Evolutionary conservation across 768 basidiomycete species (phyloP).

Genomic region (Arthromyces matolae): DNA sequence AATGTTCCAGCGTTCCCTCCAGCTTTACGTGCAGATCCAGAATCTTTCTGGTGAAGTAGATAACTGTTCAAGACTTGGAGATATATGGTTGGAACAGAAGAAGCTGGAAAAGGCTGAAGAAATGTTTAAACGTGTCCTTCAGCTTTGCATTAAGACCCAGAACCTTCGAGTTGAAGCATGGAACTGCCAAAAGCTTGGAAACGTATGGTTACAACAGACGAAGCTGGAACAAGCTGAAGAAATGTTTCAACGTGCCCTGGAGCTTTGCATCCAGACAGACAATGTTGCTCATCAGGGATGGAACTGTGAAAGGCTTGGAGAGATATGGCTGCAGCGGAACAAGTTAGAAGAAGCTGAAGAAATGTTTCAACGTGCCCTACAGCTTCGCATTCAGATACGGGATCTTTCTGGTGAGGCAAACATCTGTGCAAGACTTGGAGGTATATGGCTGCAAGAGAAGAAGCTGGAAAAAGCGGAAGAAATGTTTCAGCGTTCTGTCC

Average conservation of each 20-base stretch:
- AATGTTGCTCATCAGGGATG: conserved; percentile 4
- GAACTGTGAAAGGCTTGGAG: conserved; percentile 12
- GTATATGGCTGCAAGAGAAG: neutral
- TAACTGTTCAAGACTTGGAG: neutral
- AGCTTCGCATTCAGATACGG: conserved; percentile 12
- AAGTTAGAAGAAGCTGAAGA: conserved; percentile 14
- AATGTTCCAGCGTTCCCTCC: conserved; percentile 14
- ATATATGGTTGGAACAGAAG: neutral
- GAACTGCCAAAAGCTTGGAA: neutral
- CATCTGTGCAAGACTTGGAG: neutral
- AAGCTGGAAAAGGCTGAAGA: neutral
- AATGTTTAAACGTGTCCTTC: too few relatives aligned
- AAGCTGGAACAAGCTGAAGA: neutral
- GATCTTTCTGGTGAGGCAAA: conserved; percentile 1
- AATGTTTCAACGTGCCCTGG: neutral
- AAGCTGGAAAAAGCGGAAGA: neutral
- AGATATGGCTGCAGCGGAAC: conserved; percentile 1
- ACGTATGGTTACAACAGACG: neutral
- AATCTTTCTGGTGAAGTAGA: neutral
- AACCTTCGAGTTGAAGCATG: neutral
- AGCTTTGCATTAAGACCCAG: neutral
- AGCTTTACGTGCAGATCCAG: conserved; percentile 12
- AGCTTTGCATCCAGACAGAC: neutral
- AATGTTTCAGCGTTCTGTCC: too few relatives aligned
- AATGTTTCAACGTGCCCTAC: conserved; percentile 15